These are phyloP conservation scores for Gossypium anomalum DNA, from an alignment of 345 rosid genomes.

Conservation along the genomic window DNA sequence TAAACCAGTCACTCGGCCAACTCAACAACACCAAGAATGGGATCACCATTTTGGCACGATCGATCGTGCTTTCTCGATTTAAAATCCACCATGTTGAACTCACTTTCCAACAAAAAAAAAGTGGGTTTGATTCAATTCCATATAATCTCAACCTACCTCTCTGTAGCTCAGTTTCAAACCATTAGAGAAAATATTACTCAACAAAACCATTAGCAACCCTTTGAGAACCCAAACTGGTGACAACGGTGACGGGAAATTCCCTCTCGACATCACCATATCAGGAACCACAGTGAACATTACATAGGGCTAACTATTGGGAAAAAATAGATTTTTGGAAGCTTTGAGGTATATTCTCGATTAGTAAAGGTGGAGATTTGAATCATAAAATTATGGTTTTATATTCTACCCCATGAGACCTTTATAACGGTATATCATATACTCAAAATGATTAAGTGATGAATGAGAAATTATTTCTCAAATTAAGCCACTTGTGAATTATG, in stretches of 20 bases:
- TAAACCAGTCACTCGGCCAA: conserved; percentile 31
- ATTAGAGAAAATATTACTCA: conserved; percentile 8
- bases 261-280: conserved; percentile 35
- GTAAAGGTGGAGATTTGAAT: conserved; percentile 23
- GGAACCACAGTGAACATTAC: conserved; percentile 35
- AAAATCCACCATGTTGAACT: conserved; percentile 33
- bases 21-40: conserved; percentile 42
- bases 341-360: conserved; percentile 8
- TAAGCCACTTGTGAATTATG: too few species aligned
- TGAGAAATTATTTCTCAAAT: too few species aligned
- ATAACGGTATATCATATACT: too few species aligned
- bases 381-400: too few species aligned
- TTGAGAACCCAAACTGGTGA: conserved; percentile 40
- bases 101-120: conserved; percentile 32
- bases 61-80: conserved; percentile 36
- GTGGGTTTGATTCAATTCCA: conserved; percentile 37
- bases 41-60: conserved; percentile 39
- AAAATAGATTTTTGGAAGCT: too few species aligned
- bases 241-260: conserved; percentile 30
- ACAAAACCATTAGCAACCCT: conserved; percentile 21
- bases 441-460: too few species aligned
- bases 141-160: conserved; percentile 32
- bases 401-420: too few species aligned
- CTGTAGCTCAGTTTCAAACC: conserved; percentile 34
- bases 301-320: conserved; percentile 13